These are phyloP conservation scores for Xylariales sp. DNA, from an alignment of 2,329 filamentous ascomycete genomes.

Conservation along the genomic window DNA sequence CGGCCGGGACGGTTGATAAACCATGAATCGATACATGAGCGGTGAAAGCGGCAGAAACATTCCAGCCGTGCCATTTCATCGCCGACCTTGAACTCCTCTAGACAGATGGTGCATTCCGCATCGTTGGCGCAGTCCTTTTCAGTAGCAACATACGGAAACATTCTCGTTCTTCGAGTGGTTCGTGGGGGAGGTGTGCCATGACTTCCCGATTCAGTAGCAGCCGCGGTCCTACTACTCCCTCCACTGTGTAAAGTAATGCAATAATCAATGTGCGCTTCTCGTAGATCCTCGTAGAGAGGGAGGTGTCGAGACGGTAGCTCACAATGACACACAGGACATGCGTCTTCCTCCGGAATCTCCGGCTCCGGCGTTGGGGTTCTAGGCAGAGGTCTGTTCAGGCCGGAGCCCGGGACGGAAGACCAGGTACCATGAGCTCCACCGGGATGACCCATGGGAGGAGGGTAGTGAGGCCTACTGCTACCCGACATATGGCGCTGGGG, in stretches of 20 bases:
- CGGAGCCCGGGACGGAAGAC: slow-evolving; percentile 52
- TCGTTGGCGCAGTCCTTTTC: slow-evolving; percentile 77
- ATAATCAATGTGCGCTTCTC: slow-evolving; percentile 68
- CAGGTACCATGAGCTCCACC: slow-evolving; percentile 43
- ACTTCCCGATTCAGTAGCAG: slow-evolving; percentile 31
- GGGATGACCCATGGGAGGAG: slow-evolving; percentile 1
- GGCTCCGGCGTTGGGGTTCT: slow-evolving; percentile 52
- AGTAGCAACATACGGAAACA: slow-evolving; percentile 73
- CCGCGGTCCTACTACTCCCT: slow-evolving; percentile 50
- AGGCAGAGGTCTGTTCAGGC: slow-evolving; percentile 50
- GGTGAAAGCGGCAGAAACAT: slow-evolving; percentile 74
- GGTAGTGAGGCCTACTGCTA: slow-evolving; percentile 5
- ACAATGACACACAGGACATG: slow-evolving; percentile 80
- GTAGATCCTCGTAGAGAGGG: slow-evolving; percentile 64
- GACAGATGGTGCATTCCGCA: slow-evolving; percentile 75
- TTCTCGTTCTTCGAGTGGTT: slow-evolving; percentile 63
- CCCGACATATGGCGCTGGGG: slow-evolving; percentile 12
- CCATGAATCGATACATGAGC: slow-evolving; percentile 70
- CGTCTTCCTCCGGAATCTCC: slow-evolving; percentile 76
- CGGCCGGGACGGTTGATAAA: slow-evolving; percentile 71
- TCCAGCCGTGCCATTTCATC: slow-evolving; percentile 73
- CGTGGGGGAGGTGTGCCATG: slow-evolving; percentile 49
- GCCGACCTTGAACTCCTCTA: slow-evolving; percentile 73
- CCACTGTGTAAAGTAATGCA: slow-evolving; percentile 69
- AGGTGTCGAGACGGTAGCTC: slow-evolving; percentile 72